Conservation (phyloP, 2,329 filamentous ascomycete genomes). For the Penicillium sp. region DNA sequence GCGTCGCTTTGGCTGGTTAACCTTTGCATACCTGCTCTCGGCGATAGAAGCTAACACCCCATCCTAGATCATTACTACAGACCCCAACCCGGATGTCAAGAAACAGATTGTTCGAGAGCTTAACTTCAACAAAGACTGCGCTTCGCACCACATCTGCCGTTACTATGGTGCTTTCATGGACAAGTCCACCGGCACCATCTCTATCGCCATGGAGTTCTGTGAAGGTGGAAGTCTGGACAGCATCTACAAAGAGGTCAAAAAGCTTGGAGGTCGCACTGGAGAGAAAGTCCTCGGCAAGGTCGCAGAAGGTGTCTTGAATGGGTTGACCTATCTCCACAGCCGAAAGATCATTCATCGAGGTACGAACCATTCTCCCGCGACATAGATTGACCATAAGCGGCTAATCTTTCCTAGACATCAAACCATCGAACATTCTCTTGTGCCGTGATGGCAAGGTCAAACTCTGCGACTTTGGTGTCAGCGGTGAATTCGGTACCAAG, state of each 20-base stretch:
- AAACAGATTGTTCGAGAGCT: constrained; percentile 97
- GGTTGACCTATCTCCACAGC: constrained; percentile 89
- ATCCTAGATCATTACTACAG: constrained; percentile 87
- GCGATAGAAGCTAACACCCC: constrained; percentile 19
- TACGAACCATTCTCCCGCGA: constrained; percentile 27
- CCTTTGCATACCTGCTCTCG: neutral
- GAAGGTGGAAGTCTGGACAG: constrained; percentile 94
- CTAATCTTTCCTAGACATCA: constrained; percentile 67
- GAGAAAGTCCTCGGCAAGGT: constrained; percentile 98
- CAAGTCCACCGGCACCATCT: constrained; percentile 92
- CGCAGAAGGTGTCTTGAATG: constrained; percentile 89
- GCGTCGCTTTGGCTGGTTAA: constrained; percentile 27
- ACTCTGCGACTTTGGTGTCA: constrained; percentile 97
- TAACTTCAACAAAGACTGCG: constrained; percentile 96
- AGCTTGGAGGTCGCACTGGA: constrained; percentile 87
- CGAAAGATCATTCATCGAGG: constrained; percentile 94
- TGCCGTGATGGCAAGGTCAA: constrained; percentile 93
- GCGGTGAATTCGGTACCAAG: constrained; percentile 96
- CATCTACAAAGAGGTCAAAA: constrained; percentile 96
- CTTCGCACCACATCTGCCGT: constrained; percentile 91
- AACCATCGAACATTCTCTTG: constrained; percentile 93
- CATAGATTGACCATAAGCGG: neutral
- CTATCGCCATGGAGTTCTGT: constrained; percentile 98
- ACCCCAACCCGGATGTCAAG: constrained; percentile 96
- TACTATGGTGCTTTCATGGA: constrained; percentile 98